Base-by-base conservation (phyloP, 305 asterid genomes). In the Solanum hybrid region DNA sequence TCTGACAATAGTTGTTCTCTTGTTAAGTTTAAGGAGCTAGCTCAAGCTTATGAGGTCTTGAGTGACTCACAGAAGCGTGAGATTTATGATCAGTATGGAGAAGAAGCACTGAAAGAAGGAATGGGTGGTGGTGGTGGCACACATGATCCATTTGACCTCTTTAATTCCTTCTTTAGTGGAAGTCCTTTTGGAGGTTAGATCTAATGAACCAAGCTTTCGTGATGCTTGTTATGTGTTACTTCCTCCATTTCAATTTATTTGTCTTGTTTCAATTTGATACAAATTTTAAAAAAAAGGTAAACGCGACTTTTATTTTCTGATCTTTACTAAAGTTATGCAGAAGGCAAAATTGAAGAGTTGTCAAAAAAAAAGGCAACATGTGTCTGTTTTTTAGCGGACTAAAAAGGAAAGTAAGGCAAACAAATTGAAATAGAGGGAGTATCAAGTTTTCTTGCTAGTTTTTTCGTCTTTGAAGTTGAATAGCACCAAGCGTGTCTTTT, bases 21-120 rank as follows among this genome's bases (percentile, higher is more conserved):
- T 38, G 42, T 92, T 51, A 94, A 96, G 98, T 96, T 97, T 90
- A 96, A 97, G 94, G 98, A 97, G 95, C 93, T 97, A 88, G 97
- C 98, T 88, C 98, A 96, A 37, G 99, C 99, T 12, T 97, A 96
- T 89, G 99, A 97, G 91, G 99, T 97, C 32, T 89, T 97, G 86
- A 96, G 98, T 88, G 98, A 97, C 82, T 97, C 98, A 0, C 97
- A 97, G 87, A 95, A 97, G 86, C 97, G 99, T 24, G 99, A 94
- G 88, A 94, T 97, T 60, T 97, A 97, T 79, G 98, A 97, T 87
- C 96, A 96, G 86, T 97, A 97, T 89, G 99, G 99, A 34, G 99
- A 97, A 87, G 99, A 97, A 92, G 99, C 97, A 2, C 98, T 97
- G 85, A 97, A 97, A 92, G 99, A 97, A 90, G 99, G 99, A 92